Conservation (phyloP, 2,329 filamentous ascomycete species). For the Phoma sp. region DNA sequence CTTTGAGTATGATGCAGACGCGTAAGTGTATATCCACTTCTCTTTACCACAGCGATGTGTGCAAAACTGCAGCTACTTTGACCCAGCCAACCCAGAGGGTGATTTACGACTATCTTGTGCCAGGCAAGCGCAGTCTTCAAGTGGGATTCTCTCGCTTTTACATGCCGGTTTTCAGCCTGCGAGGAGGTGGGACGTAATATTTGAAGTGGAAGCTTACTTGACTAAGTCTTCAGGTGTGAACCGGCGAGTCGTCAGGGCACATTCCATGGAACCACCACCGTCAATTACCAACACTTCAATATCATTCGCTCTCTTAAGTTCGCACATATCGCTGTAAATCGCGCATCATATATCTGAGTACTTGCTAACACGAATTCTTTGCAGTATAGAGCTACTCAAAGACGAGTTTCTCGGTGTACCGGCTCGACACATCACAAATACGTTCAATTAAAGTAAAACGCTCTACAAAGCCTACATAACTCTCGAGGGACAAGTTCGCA, state of each 20-base stretch:
- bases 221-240: not conserved
- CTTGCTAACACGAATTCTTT: constrained; percentile 17
- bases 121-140: not conserved
- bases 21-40: constrained; percentile 33
- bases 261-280: not conserved
- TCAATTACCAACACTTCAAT: not conserved
- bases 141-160: too few relatives aligned
- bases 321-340: not conserved
- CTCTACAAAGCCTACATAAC: constrained; percentile 49
- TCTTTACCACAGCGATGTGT: too few relatives aligned
- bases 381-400: constrained; percentile 47
- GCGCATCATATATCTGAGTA: not conserved
- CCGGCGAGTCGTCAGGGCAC: constrained; percentile 2
- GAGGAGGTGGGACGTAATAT: not conserved
- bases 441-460: constrained; percentile 39
- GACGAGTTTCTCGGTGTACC: constrained; percentile 52
- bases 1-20: constrained; percentile 28
- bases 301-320: not conserved
- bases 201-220: not conserved
- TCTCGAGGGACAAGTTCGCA: constrained; percentile 39
- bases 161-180: not conserved
- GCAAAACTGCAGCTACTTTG: not conserved
- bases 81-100: not conserved
- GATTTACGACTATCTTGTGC: not conserved
- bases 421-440: constrained; percentile 42